phyloP scores from a whole-genome alignment of 116 monocot genomes.

The Iris pallida region DNA sequence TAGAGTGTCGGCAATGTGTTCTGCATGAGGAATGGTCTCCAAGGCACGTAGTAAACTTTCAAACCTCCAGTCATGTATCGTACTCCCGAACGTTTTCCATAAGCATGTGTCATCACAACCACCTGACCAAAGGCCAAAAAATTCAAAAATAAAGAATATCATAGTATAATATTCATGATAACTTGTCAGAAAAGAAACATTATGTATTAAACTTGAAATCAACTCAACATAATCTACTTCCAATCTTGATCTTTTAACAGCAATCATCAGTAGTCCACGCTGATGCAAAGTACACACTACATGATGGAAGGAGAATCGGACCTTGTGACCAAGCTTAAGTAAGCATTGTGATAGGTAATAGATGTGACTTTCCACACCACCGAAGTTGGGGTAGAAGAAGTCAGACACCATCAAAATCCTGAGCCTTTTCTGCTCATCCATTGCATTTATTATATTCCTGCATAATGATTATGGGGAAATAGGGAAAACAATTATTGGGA shows the following conservation, averaged over 20 bases:
- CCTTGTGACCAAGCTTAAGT: conserved; percentile 94
- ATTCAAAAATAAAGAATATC: no score
- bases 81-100: conserved; percentile 83
- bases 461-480: not conserved
- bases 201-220: not conserved
- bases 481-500: no score
- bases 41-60: conserved; percentile 90
- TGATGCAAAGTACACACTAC: not conserved
- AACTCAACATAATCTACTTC: not conserved
- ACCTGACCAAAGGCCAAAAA: conserved; percentile 32
- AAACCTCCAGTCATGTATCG: conserved; percentile 83
- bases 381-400: conserved; percentile 95
- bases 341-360: conserved; percentile 89
- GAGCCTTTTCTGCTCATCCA: conserved; percentile 44
- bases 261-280: not conserved
- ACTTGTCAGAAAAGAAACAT: not conserved
- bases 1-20: conserved; percentile 87
- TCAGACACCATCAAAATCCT: conserved; percentile 94
- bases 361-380: conserved; percentile 92
- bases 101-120: conserved; percentile 89
- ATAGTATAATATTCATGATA: no score
- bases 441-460: not conserved
- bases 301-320: conserved; percentile 4
- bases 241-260: not conserved
- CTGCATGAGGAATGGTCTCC: conserved; percentile 90